phyloP scores from a whole-genome alignment of 2,329 filamentous ascomycete species.

The Stachybotrys elegans region DNA sequence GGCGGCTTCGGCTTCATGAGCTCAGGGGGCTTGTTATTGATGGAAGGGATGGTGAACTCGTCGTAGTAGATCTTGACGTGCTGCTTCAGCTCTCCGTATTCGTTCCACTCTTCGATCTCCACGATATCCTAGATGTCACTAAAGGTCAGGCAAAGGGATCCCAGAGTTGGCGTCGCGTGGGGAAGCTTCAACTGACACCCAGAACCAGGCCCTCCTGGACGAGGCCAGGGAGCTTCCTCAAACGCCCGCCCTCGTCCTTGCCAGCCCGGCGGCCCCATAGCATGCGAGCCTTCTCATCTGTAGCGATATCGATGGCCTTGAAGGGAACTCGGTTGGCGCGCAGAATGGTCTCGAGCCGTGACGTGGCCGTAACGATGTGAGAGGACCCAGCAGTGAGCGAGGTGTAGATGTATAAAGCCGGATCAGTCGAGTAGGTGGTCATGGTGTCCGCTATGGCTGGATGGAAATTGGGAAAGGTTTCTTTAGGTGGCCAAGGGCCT shows the following conservation, averaged over 20 bases:
- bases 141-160: too few species aligned
- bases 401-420: constrained; percentile 88
- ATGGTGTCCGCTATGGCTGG: too few species aligned
- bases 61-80: constrained; percentile 68
- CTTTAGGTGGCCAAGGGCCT: too few species aligned
- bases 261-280: constrained; percentile 81
- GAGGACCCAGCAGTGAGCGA: constrained; percentile 93
- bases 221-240: constrained; percentile 78
- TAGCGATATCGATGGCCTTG: constrained; percentile 85
- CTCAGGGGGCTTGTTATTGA: constrained; percentile 45
- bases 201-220: constrained; percentile 83
- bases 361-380: constrained; percentile 93
- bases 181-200: constrained; percentile 57
- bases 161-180: too few species aligned
- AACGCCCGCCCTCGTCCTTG: constrained; percentile 57
- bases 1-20: constrained; percentile 23
- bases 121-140: constrained; percentile 74
- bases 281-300: constrained; percentile 81
- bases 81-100: constrained; percentile 90
- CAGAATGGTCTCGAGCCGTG: constrained; percentile 91
- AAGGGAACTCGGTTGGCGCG: constrained; percentile 93
- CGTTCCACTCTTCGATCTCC: constrained; percentile 98
- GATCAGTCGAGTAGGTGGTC: constrained; percentile 52
- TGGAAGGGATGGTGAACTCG: constrained; percentile 53
- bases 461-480: too few species aligned